phyloP scores from a whole-genome alignment of 1,284 basidiomycete species.

The Boletus nobilissimus region DNA sequence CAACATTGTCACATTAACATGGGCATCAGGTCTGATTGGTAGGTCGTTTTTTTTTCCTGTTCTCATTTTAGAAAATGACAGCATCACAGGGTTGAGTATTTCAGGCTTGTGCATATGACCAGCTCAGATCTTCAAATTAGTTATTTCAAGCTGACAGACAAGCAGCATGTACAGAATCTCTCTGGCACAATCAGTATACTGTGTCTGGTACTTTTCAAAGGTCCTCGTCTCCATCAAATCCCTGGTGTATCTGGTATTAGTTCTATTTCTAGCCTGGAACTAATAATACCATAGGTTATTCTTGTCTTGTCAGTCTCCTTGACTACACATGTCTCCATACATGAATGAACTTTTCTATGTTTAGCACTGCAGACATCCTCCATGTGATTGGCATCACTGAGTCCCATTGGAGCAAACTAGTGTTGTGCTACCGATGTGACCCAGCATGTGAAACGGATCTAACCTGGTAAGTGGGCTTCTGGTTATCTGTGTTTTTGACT shows the following conservation, averaged over 20 bases:
- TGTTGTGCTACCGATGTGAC: slow-evolving; percentile 16
- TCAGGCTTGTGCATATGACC: slow-evolving; percentile 11
- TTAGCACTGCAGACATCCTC: slow-evolving; percentile 14
- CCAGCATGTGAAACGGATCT: neutral
- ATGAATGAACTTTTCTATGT: neutral
- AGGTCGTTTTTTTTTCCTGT: neutral
- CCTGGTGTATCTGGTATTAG: neutral
- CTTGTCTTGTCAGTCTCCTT: slow-evolving; percentile 18
- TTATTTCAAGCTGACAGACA: neutral
- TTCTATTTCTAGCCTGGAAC: neutral
- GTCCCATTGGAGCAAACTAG: slow-evolving; percentile 15
- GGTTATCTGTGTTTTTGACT: neutral
- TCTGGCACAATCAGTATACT: slow-evolving; percentile 20
- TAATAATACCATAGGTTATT: slow-evolving; percentile 16
- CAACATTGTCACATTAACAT: slow-evolving; percentile 5
- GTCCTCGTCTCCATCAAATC: slow-evolving; percentile 19
- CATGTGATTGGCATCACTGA: slow-evolving; percentile 19
- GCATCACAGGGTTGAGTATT: slow-evolving; percentile 7
- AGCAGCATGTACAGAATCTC: slow-evolving; percentile 25
- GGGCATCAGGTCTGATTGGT: slow-evolving; percentile 28
- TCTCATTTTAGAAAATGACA: neutral
- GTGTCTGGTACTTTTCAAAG: slow-evolving; percentile 16
- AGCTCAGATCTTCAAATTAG: neutral
- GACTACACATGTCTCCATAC: neutral
- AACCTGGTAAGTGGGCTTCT: slow-evolving; percentile 20